phyloP scores from a whole-genome alignment of 177 flowering plant genomes.

The Vitis hybrid region DNA sequence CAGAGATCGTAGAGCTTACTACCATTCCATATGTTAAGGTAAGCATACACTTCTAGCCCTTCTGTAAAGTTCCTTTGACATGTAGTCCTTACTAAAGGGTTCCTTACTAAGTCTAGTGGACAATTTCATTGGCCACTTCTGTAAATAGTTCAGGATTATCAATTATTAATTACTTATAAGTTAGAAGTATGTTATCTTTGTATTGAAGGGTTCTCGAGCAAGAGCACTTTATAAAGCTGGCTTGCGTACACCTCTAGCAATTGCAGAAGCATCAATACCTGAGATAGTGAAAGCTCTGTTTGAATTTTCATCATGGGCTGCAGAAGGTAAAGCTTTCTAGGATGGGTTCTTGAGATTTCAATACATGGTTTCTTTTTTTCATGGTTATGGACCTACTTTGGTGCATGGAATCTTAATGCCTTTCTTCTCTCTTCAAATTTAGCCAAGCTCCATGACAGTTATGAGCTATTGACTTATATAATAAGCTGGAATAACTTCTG shows the following conservation, averaged over 20 bases:
- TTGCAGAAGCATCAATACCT: constrained; percentile 85
- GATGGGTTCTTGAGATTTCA: background rate
- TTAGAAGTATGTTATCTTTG: background rate
- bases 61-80: background rate
- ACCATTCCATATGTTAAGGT: constrained; percentile 92
- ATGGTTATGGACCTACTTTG: background rate
- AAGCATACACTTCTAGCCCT: background rate
- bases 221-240: constrained; percentile 98
- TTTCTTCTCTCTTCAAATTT: background rate
- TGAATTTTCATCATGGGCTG: constrained; percentile 83
- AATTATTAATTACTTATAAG: background rate
- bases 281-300: constrained; percentile 84
- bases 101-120: background rate
- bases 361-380: background rate
- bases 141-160: background rate
- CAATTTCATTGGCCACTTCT: background rate
- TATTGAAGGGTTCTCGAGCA: constrained; percentile 89
- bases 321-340: constrained; percentile 52
- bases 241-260: constrained; percentile 78
- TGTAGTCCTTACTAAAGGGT: background rate
- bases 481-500: no score
- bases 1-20: constrained; percentile 96
- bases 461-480: no score
- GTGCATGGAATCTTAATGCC: background rate
- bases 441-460: no score